Evolutionary conservation across 352 stramenopile species (phyloP).

Genomic region (Pythium scleroteichum): DNA sequence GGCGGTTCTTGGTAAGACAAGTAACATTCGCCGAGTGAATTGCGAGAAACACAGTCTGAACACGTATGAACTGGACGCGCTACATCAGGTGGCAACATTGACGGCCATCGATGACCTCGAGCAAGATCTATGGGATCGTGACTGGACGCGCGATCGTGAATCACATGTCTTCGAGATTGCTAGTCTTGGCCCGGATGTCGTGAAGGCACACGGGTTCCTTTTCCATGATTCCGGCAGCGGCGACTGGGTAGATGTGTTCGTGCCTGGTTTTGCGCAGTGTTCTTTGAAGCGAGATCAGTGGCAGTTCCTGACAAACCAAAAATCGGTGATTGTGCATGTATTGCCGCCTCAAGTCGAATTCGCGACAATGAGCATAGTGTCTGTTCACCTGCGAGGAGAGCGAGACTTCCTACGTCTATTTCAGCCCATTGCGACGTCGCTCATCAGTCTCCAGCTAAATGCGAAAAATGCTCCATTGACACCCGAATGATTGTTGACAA

Average conservation of each 20-base stretch:
- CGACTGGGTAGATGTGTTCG: constrained; percentile 16
- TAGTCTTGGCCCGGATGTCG: not conserved
- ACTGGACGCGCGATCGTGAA: not conserved
- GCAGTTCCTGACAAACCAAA: not conserved
- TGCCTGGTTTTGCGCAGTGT: constrained; percentile 16
- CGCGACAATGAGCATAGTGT: too few relatives aligned
- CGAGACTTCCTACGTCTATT: too few relatives aligned
- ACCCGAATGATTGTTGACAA: too few relatives aligned
- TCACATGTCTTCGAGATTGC: not conserved
- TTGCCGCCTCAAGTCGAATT: too few relatives aligned
- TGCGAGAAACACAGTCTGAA: not conserved
- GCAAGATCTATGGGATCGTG: constrained; percentile 8
- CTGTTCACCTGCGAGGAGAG: too few relatives aligned
- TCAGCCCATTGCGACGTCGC: too few relatives aligned
- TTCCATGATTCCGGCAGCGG: constrained; percentile 1
- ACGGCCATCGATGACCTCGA: not conserved
- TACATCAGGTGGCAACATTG: not conserved
- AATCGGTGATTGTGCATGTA: too few relatives aligned
- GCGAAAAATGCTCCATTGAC: too few relatives aligned
- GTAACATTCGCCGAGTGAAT: not conserved
- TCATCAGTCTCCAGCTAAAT: too few relatives aligned
- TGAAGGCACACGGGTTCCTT: not conserved
- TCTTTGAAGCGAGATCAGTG: constrained; percentile 10
- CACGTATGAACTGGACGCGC: not conserved
- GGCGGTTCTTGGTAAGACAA: not conserved